Percentiles rank a stretch among this genome's conserved stretches.
phyloP scores from a whole-genome alignment of 176 grass and related monocot species.

The Eragrostis curvula region DNA sequence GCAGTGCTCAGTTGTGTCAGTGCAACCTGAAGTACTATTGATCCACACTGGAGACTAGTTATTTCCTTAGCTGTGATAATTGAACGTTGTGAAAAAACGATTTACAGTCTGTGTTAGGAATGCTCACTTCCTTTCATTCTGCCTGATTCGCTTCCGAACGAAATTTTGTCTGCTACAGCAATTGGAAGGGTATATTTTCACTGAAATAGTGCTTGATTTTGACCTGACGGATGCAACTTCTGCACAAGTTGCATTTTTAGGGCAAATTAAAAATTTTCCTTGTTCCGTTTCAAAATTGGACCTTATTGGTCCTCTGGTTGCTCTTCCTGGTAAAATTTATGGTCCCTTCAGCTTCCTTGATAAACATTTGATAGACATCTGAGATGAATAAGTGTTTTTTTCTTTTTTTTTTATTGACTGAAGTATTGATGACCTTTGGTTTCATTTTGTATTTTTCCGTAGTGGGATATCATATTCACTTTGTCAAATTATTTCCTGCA shows the following conservation, averaged over 20 bases:
- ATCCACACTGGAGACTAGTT: too few species aligned
- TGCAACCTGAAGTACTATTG: too few species aligned
- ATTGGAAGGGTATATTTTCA: too few species aligned
- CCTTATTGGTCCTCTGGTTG: not conserved
- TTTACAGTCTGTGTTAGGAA: too few species aligned
- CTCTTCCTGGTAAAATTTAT: not conserved
- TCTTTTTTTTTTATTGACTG: slow-evolving; percentile 11
- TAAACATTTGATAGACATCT: not conserved
- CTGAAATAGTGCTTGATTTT: too few species aligned
- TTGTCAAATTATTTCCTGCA: slow-evolving; percentile 43
- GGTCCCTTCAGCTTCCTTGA: not conserved
- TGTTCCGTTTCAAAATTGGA: not conserved
- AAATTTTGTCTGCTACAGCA: not conserved
- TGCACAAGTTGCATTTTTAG: not conserved
- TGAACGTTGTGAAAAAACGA: too few species aligned
- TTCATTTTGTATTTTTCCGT: slow-evolving; percentile 1
- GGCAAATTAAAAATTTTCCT: not conserved
- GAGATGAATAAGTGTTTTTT: not conserved
- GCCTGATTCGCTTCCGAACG: not conserved
- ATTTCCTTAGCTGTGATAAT: too few species aligned
- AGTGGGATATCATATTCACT: slow-evolving; percentile 17
- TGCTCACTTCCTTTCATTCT: too few species aligned
- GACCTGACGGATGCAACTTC: too few species aligned
- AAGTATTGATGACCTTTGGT: not conserved
- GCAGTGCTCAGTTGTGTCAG: too few species aligned